Percentiles rank a stretch among this genome's conserved stretches.
These are phyloP conservation scores for Talaromyces sp. DNA, from an alignment of 2,329 filamentous ascomycete species.

Conservation along the genomic window DNA sequence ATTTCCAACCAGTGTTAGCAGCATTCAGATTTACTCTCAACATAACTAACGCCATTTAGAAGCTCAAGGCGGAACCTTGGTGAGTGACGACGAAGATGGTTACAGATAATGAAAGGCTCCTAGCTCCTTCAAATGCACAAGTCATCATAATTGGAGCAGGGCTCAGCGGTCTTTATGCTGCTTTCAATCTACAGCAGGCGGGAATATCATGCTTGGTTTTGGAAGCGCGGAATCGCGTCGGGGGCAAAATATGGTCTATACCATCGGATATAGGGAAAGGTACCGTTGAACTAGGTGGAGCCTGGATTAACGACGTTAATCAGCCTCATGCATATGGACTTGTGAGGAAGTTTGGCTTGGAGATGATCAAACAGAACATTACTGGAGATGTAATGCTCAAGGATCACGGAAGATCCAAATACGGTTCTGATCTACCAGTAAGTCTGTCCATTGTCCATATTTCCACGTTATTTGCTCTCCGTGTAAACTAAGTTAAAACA, in stretches of 20 bases:
- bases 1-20: too few species aligned
- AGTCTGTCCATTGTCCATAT: not conserved
- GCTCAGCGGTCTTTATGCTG: constrained; percentile 40
- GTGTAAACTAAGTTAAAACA: too few species aligned
- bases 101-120: too few species aligned
- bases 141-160: constrained; percentile 35
- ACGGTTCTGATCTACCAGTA: not conserved
- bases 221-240: constrained; percentile 46
- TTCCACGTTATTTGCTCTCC: too few species aligned
- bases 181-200: constrained; percentile 30
- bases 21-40: too few species aligned
- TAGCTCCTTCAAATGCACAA: too few species aligned
- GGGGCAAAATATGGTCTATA: constrained; percentile 41
- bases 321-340: constrained; percentile 32
- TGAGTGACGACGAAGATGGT: too few species aligned
- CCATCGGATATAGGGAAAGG: constrained; percentile 24
- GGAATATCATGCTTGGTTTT: constrained; percentile 40
- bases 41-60: too few species aligned
- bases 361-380: constrained; percentile 35
- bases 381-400: not conserved
- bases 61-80: too few species aligned
- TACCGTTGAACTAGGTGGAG: constrained; percentile 36
- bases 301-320: constrained; percentile 39
- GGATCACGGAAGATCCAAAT: too few species aligned
- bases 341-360: constrained; percentile 30